Base-by-base conservation (phyloP, 306 rosid species). In the Malus asiatica region DNA sequence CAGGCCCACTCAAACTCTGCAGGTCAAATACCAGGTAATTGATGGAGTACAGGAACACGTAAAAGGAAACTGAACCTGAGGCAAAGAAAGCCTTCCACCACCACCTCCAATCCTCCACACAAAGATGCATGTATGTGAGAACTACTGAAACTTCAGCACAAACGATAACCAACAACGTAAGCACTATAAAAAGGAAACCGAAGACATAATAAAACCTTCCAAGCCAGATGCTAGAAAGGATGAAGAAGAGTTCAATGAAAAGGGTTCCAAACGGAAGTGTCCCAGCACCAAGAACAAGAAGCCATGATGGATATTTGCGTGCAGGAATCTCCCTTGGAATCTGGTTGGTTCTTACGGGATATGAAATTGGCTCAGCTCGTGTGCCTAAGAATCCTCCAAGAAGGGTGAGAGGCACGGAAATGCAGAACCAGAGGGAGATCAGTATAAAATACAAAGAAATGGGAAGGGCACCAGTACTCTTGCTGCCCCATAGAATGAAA, bases 31-130 rank as follows among this genome's bases (percentile, higher is more conserved):
- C 91, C 89, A 93, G 68, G 93, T 93, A 93, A 83, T 93, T 92
- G 82, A 93, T 90, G 81, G 98, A 91, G 87, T 93, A 93, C 78
- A 93, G 73, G 84, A 93, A 93, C 82, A 93, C 96, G 48, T 93
- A 93, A 48, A 93, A 86, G 55, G 97, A 80, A 65, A 93, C 98
- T 20, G 98, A 91, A 66, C 98, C 98, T 2, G 98, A 91, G 38
- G 98, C 98, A 60, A 83, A 93, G 89, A 93, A 93, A 72, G 98
- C 92, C 85, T 93, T 93, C 98, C 98, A 93, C 98, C 98, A 93
- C 98, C 98, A 93, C 52, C 84, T 86, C 97, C 98, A 93, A 80
- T 93, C 98, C 87, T 93, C 98, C 67, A 93, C 98, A 78, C 98
- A 93, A 61, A 93, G 93, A 83, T 93, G 98, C 98, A 93, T 93